Percentiles rank a stretch among this genome's conserved stretches.
Conservation (phyloP, 345 rosid genomes). For the Draba incana region DNA sequence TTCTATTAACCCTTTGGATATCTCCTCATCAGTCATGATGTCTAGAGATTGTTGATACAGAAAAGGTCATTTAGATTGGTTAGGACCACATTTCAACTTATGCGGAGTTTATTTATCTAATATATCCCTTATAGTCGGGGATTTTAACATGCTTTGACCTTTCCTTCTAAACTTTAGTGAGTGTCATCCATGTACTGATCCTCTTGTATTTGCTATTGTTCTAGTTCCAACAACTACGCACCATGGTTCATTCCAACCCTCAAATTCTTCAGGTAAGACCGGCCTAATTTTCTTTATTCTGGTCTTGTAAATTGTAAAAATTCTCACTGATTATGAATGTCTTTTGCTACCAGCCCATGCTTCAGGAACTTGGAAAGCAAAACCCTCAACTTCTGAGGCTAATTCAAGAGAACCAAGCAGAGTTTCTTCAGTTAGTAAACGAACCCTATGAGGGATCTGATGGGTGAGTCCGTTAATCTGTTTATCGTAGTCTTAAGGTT, state of each 20-base stretch:
- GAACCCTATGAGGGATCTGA: slow-evolving; percentile 94
- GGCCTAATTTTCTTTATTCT: neutral
- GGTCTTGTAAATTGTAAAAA: neutral
- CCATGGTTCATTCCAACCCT: slow-evolving; percentile 97
- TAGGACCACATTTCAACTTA: slow-evolving; percentile 8
- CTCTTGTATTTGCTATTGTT: slow-evolving; percentile 28
- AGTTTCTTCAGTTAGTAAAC: slow-evolving; percentile 91
- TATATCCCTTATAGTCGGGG: neutral
- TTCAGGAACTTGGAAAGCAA: slow-evolving; percentile 98
- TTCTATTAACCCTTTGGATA: neutral
- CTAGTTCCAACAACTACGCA: slow-evolving; percentile 90
- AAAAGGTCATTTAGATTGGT: slow-evolving; percentile 18
- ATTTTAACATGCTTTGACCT: slow-evolving; percentile 18
- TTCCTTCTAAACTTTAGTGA: slow-evolving; percentile 8
- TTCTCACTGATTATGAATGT: neutral
- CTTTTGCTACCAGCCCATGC: slow-evolving; percentile 77
- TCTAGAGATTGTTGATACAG: neutral
- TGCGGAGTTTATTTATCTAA: neutral
- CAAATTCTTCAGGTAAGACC: slow-evolving; percentile 82
- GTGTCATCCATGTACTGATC: slow-evolving; percentile 15
- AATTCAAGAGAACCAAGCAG: slow-evolving; percentile 91
- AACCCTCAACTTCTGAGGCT: slow-evolving; percentile 90
- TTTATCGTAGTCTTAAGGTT: slow-evolving; percentile 1
- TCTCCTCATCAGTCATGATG: neutral
- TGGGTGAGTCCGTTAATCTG: slow-evolving; percentile 59